Percentiles rank a stretch among this genome's conserved stretches.
Conservation (phyloP, 495 filamentous ascomycete genomes). For the Neurospora sp. region DNA sequence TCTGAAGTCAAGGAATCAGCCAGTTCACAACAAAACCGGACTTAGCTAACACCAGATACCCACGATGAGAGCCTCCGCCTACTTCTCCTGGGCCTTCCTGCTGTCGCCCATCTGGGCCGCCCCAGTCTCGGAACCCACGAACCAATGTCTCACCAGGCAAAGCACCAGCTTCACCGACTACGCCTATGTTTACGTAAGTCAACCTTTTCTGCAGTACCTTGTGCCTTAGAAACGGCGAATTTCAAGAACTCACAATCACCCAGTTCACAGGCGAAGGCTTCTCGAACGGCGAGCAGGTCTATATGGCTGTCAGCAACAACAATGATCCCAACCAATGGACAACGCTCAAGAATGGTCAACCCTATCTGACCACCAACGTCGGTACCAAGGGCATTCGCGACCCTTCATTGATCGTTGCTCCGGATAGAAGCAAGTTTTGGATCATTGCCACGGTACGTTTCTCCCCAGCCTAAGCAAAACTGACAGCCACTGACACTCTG, state of each 20-base stretch:
- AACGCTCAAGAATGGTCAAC: conserved; percentile 1
- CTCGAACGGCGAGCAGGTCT: conserved; percentile 3
- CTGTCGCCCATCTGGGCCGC: background rate
- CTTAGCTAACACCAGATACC: background rate
- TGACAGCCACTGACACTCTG: background rate
- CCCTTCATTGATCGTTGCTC: conserved; percentile 1
- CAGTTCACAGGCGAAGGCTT: conserved; percentile 3
- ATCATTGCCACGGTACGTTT: background rate
- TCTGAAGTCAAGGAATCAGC: background rate
- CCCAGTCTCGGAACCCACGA: background rate
- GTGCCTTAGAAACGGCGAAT: background rate
- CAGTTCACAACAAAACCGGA: background rate
- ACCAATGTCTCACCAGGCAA: background rate
- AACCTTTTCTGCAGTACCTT: background rate
- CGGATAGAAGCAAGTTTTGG: background rate
- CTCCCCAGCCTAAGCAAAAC: background rate
- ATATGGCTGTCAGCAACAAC: conserved; percentile 4
- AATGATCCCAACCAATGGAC: conserved; percentile 2
- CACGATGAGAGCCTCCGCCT: background rate
- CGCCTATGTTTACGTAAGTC: background rate
- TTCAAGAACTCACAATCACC: background rate
- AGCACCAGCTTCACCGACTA: background rate
- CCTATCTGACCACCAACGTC: background rate
- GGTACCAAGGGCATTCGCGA: conserved; percentile 2
- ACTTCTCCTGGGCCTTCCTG: background rate